phyloP scores from a whole-genome alignment of 305 asterid genomes.

The Euphrasia arctica region DNA sequence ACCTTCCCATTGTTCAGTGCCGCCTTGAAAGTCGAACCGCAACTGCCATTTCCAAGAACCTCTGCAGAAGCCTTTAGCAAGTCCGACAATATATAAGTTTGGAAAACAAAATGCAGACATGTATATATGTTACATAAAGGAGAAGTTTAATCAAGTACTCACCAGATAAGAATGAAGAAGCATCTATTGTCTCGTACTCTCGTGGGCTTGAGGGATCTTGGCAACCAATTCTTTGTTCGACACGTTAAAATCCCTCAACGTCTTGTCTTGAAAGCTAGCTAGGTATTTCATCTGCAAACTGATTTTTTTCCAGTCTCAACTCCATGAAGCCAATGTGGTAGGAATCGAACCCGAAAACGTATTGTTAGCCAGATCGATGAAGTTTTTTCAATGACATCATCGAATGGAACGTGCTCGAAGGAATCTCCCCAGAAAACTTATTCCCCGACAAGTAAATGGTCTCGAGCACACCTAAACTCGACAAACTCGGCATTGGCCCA shows the following conservation, averaged over 20 bases:
- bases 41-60: constrained; percentile 69
- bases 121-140: too few species aligned
- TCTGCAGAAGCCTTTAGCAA: constrained; percentile 87
- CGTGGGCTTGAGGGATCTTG: constrained; percentile 46
- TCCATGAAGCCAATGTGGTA: constrained; percentile 38
- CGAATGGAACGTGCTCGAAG: constrained; percentile 39
- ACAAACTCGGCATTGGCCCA: constrained; percentile 51
- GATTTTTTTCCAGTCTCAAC: constrained; percentile 54
- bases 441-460: constrained; percentile 54
- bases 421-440: constrained; percentile 64
- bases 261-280: constrained; percentile 32
- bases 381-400: constrained; percentile 76
- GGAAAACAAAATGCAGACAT: too few species aligned
- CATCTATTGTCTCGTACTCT: constrained; percentile 30
- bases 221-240: constrained; percentile 63
- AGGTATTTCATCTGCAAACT: constrained; percentile 58
- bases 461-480: constrained; percentile 46
- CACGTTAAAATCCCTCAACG: constrained; percentile 37
- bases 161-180: constrained; percentile 55
- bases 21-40: constrained; percentile 83
- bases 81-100: constrained; percentile 40
- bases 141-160: background rate
- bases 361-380: constrained; percentile 48
- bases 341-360: constrained; percentile 65
- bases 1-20: constrained; percentile 41